These are phyloP conservation scores for Scedosporium boydii DNA, from an alignment of 2,329 filamentous ascomycete genomes.

Conservation along the genomic window DNA sequence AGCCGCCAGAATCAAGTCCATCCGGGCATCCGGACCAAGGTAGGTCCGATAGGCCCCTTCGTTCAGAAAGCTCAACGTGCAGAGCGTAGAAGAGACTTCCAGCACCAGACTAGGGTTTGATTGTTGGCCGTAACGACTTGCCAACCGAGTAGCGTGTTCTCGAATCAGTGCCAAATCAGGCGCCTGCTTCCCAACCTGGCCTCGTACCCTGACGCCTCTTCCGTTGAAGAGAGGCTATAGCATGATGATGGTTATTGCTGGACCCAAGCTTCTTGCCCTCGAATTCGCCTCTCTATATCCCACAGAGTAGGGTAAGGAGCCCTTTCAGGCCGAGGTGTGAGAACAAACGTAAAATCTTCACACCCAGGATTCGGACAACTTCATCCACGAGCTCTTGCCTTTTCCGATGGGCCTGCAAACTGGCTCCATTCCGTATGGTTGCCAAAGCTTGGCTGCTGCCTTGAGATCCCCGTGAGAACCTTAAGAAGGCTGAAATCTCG, in stretches of 20 bases:
- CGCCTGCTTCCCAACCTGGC: background rate
- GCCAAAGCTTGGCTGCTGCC: too few species aligned
- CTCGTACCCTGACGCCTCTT: background rate
- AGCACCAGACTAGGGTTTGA: background rate
- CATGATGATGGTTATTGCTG: background rate
- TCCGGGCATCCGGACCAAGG: background rate
- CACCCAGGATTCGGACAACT: background rate
- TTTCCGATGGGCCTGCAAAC: background rate
- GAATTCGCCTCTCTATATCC: background rate
- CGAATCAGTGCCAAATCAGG: background rate
- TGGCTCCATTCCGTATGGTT: too few species aligned
- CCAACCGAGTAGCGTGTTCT: background rate
- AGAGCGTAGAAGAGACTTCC: background rate
- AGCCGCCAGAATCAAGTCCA: background rate
- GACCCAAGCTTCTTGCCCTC: background rate
- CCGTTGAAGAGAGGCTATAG: background rate
- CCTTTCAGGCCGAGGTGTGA: background rate
- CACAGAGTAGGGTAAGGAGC: too few species aligned
- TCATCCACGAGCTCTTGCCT: background rate
- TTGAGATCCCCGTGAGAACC: too few species aligned
- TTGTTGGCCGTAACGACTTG: background rate
- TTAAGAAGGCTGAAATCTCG: too few species aligned
- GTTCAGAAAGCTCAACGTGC: background rate
- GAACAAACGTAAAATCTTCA: background rate
- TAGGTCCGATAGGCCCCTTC: background rate